Evolutionary conservation across 2,329 filamentous ascomycete genomes (phyloP).

Genomic region (Colletotrichum navitas): DNA sequence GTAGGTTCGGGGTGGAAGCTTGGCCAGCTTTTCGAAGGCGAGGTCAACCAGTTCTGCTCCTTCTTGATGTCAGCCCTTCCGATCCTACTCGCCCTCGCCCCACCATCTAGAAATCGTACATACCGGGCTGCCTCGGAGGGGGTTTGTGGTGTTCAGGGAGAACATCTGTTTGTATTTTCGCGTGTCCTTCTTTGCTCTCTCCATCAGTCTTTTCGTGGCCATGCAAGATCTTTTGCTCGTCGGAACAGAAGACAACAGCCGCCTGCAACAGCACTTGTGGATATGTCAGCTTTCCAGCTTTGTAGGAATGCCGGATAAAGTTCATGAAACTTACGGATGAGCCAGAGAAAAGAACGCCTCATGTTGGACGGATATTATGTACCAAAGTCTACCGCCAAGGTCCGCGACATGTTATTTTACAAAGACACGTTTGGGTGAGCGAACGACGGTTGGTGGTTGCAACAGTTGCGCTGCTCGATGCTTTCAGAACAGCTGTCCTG

Average conservation of each 20-base stretch:
- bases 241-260: slow-evolving; percentile 52
- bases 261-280: slow-evolving; percentile 62
- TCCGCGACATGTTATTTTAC: slow-evolving; percentile 42
- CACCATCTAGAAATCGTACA: slow-evolving; percentile 13
- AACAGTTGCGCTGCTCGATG: slow-evolving; percentile 24
- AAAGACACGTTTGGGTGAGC: slow-evolving; percentile 5
- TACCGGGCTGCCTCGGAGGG: slow-evolving; percentile 55
- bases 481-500: slow-evolving; percentile 42
- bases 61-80: slow-evolving; percentile 45
- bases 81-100: slow-evolving; percentile 9
- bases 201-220: slow-evolving; percentile 49
- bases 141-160: slow-evolving; percentile 47
- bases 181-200: slow-evolving; percentile 49
- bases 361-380: slow-evolving; percentile 55
- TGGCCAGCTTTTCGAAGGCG: slow-evolving; percentile 63
- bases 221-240: slow-evolving; percentile 55
- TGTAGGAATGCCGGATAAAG: slow-evolving; percentile 8
- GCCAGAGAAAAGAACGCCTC: slow-evolving; percentile 56
- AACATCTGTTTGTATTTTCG: slow-evolving; percentile 50
- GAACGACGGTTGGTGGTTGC: slow-evolving; percentile 11
- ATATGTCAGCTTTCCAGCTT: slow-evolving; percentile 31
- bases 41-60: slow-evolving; percentile 67
- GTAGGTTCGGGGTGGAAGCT: slow-evolving; percentile 61
- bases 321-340: slow-evolving; percentile 55
- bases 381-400: slow-evolving; percentile 44